Conservation (phyloP, 495 filamentous ascomycete species). For the Aspergillus steynii region DNA sequence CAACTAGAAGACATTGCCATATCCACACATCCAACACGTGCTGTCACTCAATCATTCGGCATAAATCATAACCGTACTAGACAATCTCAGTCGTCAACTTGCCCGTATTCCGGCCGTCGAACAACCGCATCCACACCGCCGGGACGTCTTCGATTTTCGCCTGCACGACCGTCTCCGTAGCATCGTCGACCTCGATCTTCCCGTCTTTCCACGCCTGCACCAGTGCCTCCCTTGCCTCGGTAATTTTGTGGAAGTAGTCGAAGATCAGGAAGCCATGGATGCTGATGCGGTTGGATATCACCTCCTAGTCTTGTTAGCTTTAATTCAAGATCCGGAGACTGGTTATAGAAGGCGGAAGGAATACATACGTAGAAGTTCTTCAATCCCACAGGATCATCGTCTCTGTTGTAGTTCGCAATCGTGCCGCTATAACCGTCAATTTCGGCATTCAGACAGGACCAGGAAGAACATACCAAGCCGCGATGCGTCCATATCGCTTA, state of each 20-base stretch:
- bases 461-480: conserved; percentile 47
- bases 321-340: not conserved
- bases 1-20: too few species aligned
- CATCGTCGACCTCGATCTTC: conserved; percentile 48
- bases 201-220: conserved; percentile 53
- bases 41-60: too few species aligned
- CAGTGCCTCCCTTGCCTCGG: conserved; percentile 44
- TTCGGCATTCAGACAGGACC: not conserved
- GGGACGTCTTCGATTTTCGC: conserved; percentile 53
- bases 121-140: conserved; percentile 49
- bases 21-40: too few species aligned
- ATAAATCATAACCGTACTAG: not conserved
- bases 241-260: conserved; percentile 47
- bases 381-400: conserved; percentile 28
- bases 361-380: conserved; percentile 46
- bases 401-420: conserved; percentile 49
- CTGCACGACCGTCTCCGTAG: conserved; percentile 57
- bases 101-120: conserved; percentile 57
- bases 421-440: conserved; percentile 37
- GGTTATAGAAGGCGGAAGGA: not conserved
- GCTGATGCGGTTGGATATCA: conserved; percentile 49
- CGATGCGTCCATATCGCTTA: conserved; percentile 56
- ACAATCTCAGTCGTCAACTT: conserved; percentile 45
- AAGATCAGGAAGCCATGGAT: conserved; percentile 65
- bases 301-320: conserved; percentile 27